Conservation (phyloP, 495 filamentous ascomycete species). For the Melanomma pulvis-pyrius region DNA sequence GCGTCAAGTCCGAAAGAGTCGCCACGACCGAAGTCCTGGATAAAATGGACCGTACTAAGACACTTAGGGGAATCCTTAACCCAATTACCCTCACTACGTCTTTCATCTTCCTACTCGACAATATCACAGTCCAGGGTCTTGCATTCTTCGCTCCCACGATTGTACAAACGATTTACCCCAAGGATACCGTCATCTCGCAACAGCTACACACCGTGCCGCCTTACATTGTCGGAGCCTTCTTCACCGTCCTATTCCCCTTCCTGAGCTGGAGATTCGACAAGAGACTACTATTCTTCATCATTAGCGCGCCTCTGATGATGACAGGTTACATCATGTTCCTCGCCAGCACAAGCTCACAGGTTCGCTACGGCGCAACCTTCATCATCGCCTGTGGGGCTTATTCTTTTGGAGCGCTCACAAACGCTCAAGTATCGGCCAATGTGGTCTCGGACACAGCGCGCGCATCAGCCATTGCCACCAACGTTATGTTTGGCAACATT, state of each 20-base stretch:
- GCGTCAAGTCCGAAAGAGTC: constrained; percentile 66
- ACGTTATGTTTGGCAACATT: constrained; percentile 73
- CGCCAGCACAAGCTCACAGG: constrained; percentile 53
- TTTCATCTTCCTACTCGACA: constrained; percentile 58
- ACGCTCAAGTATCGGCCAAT: constrained; percentile 68
- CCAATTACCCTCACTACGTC: constrained; percentile 53
- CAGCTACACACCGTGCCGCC: constrained; percentile 74
- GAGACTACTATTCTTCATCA: constrained; percentile 53
- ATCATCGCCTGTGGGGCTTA: constrained; percentile 63
- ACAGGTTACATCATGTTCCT: constrained; percentile 75
- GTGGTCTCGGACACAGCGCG: constrained; percentile 71
- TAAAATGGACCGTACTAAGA: constrained; percentile 51
- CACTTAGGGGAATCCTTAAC: constrained; percentile 53
- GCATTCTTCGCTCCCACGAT: constrained; percentile 76
- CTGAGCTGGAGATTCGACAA: constrained; percentile 62
- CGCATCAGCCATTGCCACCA: constrained; percentile 64
- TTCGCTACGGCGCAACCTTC: constrained; percentile 74
- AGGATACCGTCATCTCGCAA: constrained; percentile 60
- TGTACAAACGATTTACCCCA: constrained; percentile 63
- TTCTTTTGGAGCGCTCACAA: constrained; percentile 62
- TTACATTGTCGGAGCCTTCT: constrained; percentile 69
- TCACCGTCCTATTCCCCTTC: constrained; percentile 63
- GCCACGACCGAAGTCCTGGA: constrained; percentile 63
- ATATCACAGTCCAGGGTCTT: constrained; percentile 59
- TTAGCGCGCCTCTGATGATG: constrained; percentile 59